A percentile compares a stretch with the other conserved stretches of the same genome.
These are phyloP conservation scores for Proteromonas lacertae DNA, from an alignment of 352 stramenopile species.

Conservation along the genomic window DNA sequence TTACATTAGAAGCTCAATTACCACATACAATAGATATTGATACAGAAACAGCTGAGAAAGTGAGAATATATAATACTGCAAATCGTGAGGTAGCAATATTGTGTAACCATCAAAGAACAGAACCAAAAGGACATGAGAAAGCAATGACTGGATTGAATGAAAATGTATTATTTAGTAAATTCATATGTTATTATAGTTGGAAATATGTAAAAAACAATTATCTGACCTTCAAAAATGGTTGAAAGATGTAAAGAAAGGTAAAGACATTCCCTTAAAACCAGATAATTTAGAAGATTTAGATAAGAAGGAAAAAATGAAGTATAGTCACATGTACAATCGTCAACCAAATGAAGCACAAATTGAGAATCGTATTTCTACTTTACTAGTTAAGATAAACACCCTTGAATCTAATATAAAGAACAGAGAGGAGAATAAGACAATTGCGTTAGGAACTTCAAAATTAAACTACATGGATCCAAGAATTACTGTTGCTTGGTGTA, in stretches of 20 bases:
- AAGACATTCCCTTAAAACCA: too few relatives aligned
- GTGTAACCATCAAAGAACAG: conserved; percentile 97
- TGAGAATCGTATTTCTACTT: conserved; percentile 60
- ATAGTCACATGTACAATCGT: conserved; percentile 66
- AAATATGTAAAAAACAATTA: too few relatives aligned
- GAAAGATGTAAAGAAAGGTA: too few relatives aligned
- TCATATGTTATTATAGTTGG: conserved; percentile 1
- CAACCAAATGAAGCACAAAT: conserved; percentile 56
- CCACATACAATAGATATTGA: conserved; percentile 19
- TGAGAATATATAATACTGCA: conserved; percentile 96
- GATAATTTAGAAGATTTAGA: too few relatives aligned
- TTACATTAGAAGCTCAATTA: conserved; percentile 90
- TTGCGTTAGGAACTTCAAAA: conserved; percentile 89
- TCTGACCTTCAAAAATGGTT: too few relatives aligned
- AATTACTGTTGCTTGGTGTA: conserved; percentile 96
- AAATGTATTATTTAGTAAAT: conserved; percentile 24
- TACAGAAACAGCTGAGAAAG: conserved; percentile 20
- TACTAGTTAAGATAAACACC: conserved; percentile 57
- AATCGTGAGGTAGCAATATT: conserved; percentile 99
- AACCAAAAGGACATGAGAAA: conserved; percentile 76
- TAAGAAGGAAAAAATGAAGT: conserved; percentile 39
- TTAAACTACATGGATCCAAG: conserved; percentile 99
- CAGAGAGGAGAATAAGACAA: conserved; percentile 96
- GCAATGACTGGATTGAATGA: conserved; percentile 65
- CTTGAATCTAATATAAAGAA: conserved; percentile 65